These are phyloP conservation scores for Euphorbia lathyris DNA, from an alignment of 345 rosid genomes.

Conservation along the genomic window DNA sequence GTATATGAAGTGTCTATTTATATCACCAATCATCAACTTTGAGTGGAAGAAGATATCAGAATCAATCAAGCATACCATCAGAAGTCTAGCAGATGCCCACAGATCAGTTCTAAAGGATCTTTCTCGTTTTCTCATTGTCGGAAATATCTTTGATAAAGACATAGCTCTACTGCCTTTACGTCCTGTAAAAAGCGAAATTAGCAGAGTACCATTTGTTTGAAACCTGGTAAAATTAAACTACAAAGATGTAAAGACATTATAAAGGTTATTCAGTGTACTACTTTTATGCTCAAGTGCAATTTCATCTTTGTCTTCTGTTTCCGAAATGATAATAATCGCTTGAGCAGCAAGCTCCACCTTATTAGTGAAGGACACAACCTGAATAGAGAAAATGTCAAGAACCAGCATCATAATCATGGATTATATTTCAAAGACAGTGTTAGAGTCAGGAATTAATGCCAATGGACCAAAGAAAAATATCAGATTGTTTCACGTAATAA, in stretches of 20 bases:
- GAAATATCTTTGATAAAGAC: conserved; percentile 48
- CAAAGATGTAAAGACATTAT: conserved; percentile 1
- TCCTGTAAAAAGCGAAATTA: conserved; percentile 38
- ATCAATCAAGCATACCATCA: conserved; percentile 44
- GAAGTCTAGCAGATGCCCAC: conserved; percentile 40
- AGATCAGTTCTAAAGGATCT: conserved; percentile 51
- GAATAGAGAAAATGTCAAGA: conserved; percentile 25
- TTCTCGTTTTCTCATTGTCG: conserved; percentile 62
- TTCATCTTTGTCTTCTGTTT: conserved; percentile 33
- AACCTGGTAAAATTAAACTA: conserved; percentile 14
- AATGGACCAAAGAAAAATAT: background rate
- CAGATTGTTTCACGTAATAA: background rate
- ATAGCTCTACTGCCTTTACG: conserved; percentile 35
- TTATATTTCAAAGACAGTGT: background rate
- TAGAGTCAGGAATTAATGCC: background rate
- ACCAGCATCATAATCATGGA: background rate
- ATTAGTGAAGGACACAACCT: conserved; percentile 59
- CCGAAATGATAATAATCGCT: conserved; percentile 48
- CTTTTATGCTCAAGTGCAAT: conserved; percentile 19
- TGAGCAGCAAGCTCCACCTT: conserved; percentile 32
- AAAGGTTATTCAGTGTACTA: conserved; percentile 34
- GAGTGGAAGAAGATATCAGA: conserved; percentile 10
- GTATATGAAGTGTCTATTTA: background rate
- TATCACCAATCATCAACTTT: background rate
- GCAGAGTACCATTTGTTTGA: conserved; percentile 8